Base-by-base conservation (phyloP, 2,329 filamentous ascomycete species). In the Ophiosphaerella korrae region DNA sequence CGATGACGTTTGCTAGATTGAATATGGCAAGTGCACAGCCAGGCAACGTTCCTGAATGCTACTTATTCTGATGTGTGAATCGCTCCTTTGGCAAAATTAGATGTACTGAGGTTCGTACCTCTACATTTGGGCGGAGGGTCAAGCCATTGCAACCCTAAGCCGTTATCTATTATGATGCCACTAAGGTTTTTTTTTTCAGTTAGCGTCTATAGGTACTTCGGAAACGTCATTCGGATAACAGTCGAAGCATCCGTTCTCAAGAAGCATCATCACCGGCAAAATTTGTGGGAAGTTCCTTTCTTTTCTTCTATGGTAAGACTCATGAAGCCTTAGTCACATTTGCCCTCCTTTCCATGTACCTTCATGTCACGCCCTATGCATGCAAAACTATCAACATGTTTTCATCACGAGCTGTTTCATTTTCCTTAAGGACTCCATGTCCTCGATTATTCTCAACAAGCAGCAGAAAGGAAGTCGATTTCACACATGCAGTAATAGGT, bases 401-500 rank as follows among this genome's bases (percentile, higher is more conserved):
- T 34, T 14, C 53, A 37, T 44, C 46, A 29, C 57, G 56, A 23
- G 39, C 42, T 16, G 18, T 51, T 34, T 52, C 47, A 3, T 44
- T 24, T 8, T 36, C 36, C 9, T 49, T 45, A 13, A 36, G 39
- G n/a, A 40, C 32, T 8, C n/a, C 14, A 12, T 34, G 45, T 23
- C 47, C 45, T 3, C 50, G 55, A 37, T 13, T 48, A 5, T 71
- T 73, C 36, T 67, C 67, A 3, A 64, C 63, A n/a, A 70, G 49
- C 21, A 54, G 62, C 46, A 45, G 57, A n/a, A 58, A 57, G 42
- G 45, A 75, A 49, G 80, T 82, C 13, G 84, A 87, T 69, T 86
- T 87, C 67, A 87, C 84, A 7, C 84, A 87, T 73, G 84, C 83
- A 31, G 81, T 88, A 5, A 82, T 90, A 52, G 88, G 88, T 11